Evolutionary conservation across 2,329 filamentous ascomycete species (phyloP).

Genomic region (Rhytidhysteron rufulum): DNA sequence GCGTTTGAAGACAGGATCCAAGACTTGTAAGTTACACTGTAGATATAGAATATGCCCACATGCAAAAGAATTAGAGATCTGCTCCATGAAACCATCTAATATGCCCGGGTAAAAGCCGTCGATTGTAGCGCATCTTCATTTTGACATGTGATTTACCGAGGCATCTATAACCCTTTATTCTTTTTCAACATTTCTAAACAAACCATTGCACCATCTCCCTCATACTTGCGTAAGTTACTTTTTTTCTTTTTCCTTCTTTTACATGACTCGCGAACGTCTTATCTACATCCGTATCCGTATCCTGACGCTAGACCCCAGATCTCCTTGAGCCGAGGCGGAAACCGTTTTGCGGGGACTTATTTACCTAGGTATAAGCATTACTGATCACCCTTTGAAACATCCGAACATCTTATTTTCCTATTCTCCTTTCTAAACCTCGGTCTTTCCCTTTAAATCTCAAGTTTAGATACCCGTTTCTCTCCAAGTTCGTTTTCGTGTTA

Average conservation of each 20-base stretch:
- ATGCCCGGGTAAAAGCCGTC: too few relatives aligned
- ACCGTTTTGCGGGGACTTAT: not conserved
- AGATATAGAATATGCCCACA: too few relatives aligned
- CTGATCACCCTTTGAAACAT: too few relatives aligned
- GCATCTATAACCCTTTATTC: not conserved
- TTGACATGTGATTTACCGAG: not conserved
- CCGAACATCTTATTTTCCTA: too few relatives aligned
- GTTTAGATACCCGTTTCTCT: not conserved
- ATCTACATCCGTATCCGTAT: not conserved
- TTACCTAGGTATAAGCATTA: too few relatives aligned
- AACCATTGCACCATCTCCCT: not conserved
- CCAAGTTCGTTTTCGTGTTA: not conserved
- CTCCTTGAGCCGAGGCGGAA: not conserved
- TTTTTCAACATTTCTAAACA: not conserved
- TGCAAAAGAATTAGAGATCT: too few relatives aligned
- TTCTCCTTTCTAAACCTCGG: not conserved
- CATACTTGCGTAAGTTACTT: not conserved
- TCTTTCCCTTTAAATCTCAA: not conserved
- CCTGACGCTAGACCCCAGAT: not conserved
- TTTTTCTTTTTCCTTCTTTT: not conserved
- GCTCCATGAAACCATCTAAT: too few relatives aligned
- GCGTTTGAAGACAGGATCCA: not conserved
- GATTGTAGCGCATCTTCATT: too few relatives aligned
- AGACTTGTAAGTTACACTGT: too few relatives aligned
- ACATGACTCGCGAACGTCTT: not conserved